A percentile compares a stretch with the other conserved stretches of the same genome.
Evolutionary conservation across 768 basidiomycete genomes (phyloP).

Genomic region (Macrocybe gigantea): DNA sequence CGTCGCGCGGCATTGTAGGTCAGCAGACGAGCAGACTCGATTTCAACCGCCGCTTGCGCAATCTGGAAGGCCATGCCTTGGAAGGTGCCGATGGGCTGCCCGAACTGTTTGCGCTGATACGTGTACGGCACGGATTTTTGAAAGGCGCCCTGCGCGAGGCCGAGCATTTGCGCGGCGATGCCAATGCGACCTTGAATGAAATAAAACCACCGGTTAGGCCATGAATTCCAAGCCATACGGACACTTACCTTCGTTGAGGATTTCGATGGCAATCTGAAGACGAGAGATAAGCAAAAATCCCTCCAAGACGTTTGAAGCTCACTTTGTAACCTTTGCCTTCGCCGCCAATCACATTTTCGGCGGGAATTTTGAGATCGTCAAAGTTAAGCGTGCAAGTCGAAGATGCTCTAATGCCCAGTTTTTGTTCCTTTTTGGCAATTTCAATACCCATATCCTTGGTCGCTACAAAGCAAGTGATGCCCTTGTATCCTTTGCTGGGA

Average conservation of each 20-base stretch:
- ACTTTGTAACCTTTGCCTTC: slow-evolving; percentile 92
- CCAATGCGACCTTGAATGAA: slow-evolving; percentile 70
- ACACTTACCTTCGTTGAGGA: slow-evolving; percentile 77
- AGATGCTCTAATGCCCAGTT: slow-evolving; percentile 93
- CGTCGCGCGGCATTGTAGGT: slow-evolving; percentile 96
- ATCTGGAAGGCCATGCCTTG: slow-evolving; percentile 97
- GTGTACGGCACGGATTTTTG: slow-evolving; percentile 94
- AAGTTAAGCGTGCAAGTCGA: slow-evolving; percentile 94
- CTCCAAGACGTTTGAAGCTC: background rate
- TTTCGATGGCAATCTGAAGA: slow-evolving; percentile 84
- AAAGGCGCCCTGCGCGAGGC: slow-evolving; percentile 95
- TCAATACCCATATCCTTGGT: slow-evolving; percentile 96
- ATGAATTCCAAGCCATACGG: background rate
- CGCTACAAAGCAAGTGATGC: slow-evolving; percentile 96
- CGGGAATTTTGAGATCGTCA: slow-evolving; percentile 81
- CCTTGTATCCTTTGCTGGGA: slow-evolving; percentile 94
- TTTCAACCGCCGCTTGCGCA: slow-evolving; percentile 82
- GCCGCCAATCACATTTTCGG: slow-evolving; percentile 88
- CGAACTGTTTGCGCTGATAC: slow-evolving; percentile 91
- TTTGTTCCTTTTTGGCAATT: slow-evolving; percentile 98
- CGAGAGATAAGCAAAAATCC: background rate
- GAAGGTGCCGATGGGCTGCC: slow-evolving; percentile 89
- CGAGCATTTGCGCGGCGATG: slow-evolving; percentile 98
- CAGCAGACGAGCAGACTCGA: slow-evolving; percentile 84
- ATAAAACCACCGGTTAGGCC: background rate